These are phyloP conservation scores for Arthroderma uncinatum DNA, from an alignment of 2,329 filamentous ascomycete species.

Conservation along the genomic window DNA sequence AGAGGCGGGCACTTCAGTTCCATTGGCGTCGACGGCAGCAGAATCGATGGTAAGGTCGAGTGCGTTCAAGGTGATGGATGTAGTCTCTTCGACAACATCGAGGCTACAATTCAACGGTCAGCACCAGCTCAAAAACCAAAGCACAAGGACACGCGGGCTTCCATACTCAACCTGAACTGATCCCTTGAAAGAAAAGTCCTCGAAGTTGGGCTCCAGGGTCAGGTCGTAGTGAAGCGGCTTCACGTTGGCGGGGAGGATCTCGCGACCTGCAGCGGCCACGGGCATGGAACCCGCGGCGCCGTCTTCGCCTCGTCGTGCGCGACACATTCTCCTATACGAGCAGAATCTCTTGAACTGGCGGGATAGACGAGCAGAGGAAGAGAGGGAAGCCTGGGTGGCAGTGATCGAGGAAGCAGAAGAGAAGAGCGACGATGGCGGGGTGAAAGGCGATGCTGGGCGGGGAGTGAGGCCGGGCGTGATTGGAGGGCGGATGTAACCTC, in stretches of 20 bases:
- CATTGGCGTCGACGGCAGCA: slow-evolving; percentile 55
- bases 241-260: slow-evolving; percentile 84
- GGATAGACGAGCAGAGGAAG: slow-evolving; percentile 9
- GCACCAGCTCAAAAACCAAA: not conserved
- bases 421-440: not conserved
- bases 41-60: slow-evolving; percentile 74
- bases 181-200: slow-evolving; percentile 77
- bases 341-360: slow-evolving; percentile 47
- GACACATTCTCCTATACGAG: slow-evolving; percentile 68
- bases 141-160: not conserved
- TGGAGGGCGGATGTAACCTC: not conserved
- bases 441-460: not conserved
- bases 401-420: not conserved
- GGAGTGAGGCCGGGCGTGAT: not conserved
- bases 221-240: slow-evolving; percentile 86
- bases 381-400: not conserved
- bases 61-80: slow-evolving; percentile 76
- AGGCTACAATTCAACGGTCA: slow-evolving; percentile 39
- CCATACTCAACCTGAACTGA: slow-evolving; percentile 67
- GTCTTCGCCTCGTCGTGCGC: slow-evolving; percentile 38
- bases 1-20: slow-evolving; percentile 47
- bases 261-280: slow-evolving; percentile 52
- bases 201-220: slow-evolving; percentile 81
- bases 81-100: slow-evolving; percentile 73
- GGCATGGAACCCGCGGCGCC: slow-evolving; percentile 46